Conservation (phyloP, 2,329 filamentous ascomycete genomes). For the Diaporthe nobilis region DNA sequence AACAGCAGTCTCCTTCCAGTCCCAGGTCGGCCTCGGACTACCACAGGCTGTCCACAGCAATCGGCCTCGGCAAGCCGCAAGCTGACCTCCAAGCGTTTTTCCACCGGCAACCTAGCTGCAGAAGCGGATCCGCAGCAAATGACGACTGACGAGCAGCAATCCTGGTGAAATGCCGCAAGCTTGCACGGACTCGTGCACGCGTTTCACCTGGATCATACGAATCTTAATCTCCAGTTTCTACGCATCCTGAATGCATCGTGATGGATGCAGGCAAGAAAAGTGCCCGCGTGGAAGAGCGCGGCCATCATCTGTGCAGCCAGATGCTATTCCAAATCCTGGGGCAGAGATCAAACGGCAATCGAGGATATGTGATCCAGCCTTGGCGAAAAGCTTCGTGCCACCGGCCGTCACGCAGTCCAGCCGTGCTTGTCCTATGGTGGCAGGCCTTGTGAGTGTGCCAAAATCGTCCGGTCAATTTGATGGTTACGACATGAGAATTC, state of each 20-base stretch:
- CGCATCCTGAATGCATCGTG: not conserved
- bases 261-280: not conserved
- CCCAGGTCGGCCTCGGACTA: not conserved
- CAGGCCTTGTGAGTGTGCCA: not conserved
- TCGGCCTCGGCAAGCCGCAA: not conserved
- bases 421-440: not conserved
- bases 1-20: not conserved
- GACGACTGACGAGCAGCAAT: not conserved
- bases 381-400: conserved; percentile 20
- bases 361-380: not conserved
- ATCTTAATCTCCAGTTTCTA: not conserved
- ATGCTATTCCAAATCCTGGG: conserved; percentile 12
- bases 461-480: no score
- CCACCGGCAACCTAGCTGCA: not conserved
- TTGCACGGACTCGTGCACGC: conserved; percentile 24
- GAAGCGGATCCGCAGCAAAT: not conserved
- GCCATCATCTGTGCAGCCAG: not conserved
- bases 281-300: not conserved
- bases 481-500: not conserved
- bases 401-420: not conserved
- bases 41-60: not conserved
- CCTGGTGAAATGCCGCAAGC: conserved; percentile 18
- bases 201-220: conserved; percentile 20
- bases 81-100: not conserved
- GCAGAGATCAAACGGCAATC: conserved; percentile 26